Evolutionary conservation across 2,329 filamentous ascomycete species (phyloP), one percentile per base, ranked within the genome.

Genomic region (Cytospora piceicola): DNA sequence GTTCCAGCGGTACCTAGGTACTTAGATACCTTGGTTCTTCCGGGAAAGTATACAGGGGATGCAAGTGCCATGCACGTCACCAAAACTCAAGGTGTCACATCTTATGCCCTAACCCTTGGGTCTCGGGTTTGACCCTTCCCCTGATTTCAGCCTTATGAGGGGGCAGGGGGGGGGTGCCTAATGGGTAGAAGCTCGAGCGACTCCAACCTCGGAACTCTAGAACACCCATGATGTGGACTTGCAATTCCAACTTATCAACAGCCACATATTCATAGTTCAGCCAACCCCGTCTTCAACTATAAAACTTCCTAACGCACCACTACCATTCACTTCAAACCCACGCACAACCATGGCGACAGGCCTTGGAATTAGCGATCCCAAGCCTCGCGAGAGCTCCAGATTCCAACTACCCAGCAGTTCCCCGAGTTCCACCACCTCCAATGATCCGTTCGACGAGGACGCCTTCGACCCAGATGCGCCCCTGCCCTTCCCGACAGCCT

Each of bases 401-500:
- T 67, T 67, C 59, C 58, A 64, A n/a, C 65, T 65, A 27, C 71
- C 73, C 56, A 71, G 52, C 63, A 74, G 70, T 67, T 73, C 73
- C 60, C 73, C 73, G 64, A 71, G 72, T 71, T 75, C 73, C 59
- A 60, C 73, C 49, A 73, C 74, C 54, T 75, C 75, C 11, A 74
- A 75, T 57, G 82, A 82, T 75, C 53, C 22, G 24, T 24, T 42
- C 24, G 76, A 78, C 61, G 76, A 83, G 5, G 75, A 77, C 27
- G 78, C 77, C 4, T 74, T 73, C 61, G 74, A 73, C 53, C 69
- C 71, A 27, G 87, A 90, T 72, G 83, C 87, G 72, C 88, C 88
- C 24, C 88, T 98, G 6, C 95, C 95, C 15, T 98, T 97, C 79
- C 95, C 95, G 1, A 85, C 88, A 49, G 93, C 94, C 4, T 87